These are phyloP conservation scores for Tulasnella sp. DNA, from an alignment of 768 basidiomycete species.

Conservation along the genomic window DNA sequence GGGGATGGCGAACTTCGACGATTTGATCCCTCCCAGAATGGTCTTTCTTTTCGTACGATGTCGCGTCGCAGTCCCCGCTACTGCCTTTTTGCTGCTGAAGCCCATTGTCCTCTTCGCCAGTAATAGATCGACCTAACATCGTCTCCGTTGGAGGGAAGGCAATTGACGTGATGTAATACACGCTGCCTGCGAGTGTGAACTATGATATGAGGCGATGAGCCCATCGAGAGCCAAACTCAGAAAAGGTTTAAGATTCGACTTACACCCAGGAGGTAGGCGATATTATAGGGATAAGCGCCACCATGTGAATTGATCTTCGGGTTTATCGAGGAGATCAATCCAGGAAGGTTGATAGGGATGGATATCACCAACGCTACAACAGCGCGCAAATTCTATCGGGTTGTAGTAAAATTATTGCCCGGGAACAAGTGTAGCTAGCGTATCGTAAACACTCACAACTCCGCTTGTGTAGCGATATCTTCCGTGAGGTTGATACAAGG, in stretches of 20 bases:
- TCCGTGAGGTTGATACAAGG: conserved; percentile 72
- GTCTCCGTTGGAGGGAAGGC: conserved; percentile 34
- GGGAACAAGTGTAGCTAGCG: not conserved
- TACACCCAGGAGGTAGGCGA: conserved; percentile 71
- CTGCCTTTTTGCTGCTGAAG: not conserved
- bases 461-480: conserved; percentile 71
- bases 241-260: conserved; percentile 23
- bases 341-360: conserved; percentile 63
- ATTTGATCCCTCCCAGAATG: too few relatives aligned
- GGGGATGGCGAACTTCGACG: too few relatives aligned
- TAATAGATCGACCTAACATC: conserved; percentile 27
- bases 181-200: conserved; percentile 29
- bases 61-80: too few relatives aligned
- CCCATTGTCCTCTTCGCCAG: conserved; percentile 11
- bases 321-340: conserved; percentile 67
- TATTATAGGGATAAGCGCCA: conserved; percentile 47
- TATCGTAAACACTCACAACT: conserved; percentile 45
- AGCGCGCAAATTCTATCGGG: conserved; percentile 68
- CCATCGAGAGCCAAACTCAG: not conserved
- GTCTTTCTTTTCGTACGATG: too few relatives aligned
- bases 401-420: not conserved
- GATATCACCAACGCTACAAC: conserved; percentile 55
- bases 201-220: conserved; percentile 19
- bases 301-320: conserved; percentile 42
- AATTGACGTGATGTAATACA: conserved; percentile 29